phyloP scores from a whole-genome alignment of 2,329 filamentous ascomycete genomes.

The Botrytis galanthina region DNA sequence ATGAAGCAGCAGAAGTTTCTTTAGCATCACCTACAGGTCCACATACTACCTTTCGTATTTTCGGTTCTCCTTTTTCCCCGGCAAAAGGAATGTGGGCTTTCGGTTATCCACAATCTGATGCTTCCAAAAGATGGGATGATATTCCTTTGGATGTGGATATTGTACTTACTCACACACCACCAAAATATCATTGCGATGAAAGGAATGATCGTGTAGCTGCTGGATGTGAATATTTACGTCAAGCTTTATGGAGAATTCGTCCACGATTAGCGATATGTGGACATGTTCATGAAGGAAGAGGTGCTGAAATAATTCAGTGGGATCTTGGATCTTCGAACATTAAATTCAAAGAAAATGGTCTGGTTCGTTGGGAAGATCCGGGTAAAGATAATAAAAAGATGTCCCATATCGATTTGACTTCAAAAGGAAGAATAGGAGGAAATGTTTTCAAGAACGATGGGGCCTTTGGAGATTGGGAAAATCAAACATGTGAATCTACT shows the following conservation, averaged over 20 bases:
- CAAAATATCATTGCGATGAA: conserved; percentile 58
- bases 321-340: conserved; percentile 43
- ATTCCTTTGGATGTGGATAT: conserved; percentile 64
- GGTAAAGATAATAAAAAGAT: conserved; percentile 55
- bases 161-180: conserved; percentile 69
- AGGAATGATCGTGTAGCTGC: conserved; percentile 41
- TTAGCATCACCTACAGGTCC: conserved; percentile 56
- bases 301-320: conserved; percentile 63
- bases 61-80: conserved; percentile 68
- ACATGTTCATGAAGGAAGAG: conserved; percentile 68
- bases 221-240: conserved; percentile 61
- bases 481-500: neutral
- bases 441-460: conserved; percentile 49
- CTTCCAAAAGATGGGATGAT: conserved; percentile 52
- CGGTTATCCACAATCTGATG: conserved; percentile 50
- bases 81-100: conserved; percentile 63
- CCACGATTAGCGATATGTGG: conserved; percentile 68
- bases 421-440: conserved; percentile 38
- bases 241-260: conserved; percentile 57
- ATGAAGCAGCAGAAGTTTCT: conserved; percentile 53
- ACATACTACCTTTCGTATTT: conserved; percentile 61
- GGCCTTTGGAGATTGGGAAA: conserved; percentile 17
- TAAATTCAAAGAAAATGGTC: conserved; percentile 46
- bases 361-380: conserved; percentile 58
- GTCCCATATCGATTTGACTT: conserved; percentile 61